Conservation (phyloP, 306 rosid genomes). For the Fragaria vesca region DNA sequence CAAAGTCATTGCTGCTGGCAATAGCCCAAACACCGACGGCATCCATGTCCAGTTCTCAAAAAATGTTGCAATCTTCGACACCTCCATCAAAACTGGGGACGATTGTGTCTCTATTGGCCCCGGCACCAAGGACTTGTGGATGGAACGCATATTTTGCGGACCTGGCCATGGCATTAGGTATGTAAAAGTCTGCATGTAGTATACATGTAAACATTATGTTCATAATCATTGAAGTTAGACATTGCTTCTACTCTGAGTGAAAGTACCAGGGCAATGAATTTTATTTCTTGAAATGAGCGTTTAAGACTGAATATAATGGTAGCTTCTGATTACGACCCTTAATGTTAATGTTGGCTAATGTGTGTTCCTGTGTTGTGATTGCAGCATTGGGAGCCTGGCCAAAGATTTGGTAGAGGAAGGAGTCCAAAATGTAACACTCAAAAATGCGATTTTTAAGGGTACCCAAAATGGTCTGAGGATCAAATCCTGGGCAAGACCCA, state of each 20-base stretch:
- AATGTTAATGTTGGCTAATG: background rate
- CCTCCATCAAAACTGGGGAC: conserved; percentile 26
- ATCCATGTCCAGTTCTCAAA: conserved; percentile 22
- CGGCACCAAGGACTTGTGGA: conserved; percentile 27
- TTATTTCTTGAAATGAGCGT: too few relatives aligned
- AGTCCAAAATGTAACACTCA: conserved; percentile 23
- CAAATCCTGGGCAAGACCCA: conserved; percentile 28
- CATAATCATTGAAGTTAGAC: background rate
- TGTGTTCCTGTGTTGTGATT: background rate
- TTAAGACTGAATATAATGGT: too few relatives aligned
- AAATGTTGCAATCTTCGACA: conserved; percentile 17
- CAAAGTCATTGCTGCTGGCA: background rate
- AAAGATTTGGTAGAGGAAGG: conserved; percentile 32
- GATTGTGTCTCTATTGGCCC: conserved; percentile 33
- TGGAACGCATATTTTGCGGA: conserved; percentile 23
- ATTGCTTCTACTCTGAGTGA: too few relatives aligned
- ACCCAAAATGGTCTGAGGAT: conserved; percentile 26
- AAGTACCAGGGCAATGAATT: background rate
- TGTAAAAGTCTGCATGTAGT: background rate
- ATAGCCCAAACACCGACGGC: conserved; percentile 33
- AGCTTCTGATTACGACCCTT: background rate
- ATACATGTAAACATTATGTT: background rate
- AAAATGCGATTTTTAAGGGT: conserved; percentile 1
- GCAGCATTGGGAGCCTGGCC: conserved; percentile 27
- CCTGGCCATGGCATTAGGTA: conserved; percentile 31